Evolutionary conservation across 1,284 basidiomycete genomes (phyloP).

Genomic region (Meira nashicola): DNA sequence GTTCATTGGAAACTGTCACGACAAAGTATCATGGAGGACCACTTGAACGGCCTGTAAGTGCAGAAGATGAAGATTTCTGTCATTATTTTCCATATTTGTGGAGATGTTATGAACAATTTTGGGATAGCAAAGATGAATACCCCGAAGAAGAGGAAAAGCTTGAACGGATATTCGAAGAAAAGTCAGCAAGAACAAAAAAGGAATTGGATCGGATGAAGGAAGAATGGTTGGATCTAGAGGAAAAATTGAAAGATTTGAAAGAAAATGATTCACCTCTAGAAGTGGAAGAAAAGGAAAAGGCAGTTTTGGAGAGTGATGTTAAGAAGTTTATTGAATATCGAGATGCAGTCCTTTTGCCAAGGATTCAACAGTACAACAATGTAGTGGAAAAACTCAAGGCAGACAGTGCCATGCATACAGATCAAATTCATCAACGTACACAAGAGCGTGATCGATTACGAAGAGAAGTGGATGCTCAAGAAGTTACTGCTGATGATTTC

Average conservation of each 20-base stretch:
- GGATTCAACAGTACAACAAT: constrained; percentile 33
- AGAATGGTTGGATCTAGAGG: constrained; percentile 29
- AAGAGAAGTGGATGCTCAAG: constrained; percentile 37
- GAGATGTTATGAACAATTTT: constrained; percentile 51
- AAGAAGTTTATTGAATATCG: constrained; percentile 46
- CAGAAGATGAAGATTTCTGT: constrained; percentile 37
- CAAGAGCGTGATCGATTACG: constrained; percentile 18
- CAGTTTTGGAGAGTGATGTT: constrained; percentile 41
- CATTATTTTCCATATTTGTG: constrained; percentile 50
- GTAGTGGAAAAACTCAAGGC: constrained; percentile 43
- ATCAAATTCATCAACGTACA: constrained; percentile 1
- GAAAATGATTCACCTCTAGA: constrained; percentile 33
- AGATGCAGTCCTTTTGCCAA: constrained; percentile 16
- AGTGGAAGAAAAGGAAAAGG: constrained; percentile 34
- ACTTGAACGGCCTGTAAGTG: constrained; percentile 23
- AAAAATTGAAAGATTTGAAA: constrained; percentile 27
- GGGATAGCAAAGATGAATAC: constrained; percentile 49
- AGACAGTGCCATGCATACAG: constrained; percentile 25
- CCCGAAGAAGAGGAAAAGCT: constrained; percentile 47
- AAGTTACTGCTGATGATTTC: constrained; percentile 46
- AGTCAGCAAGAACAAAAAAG: constrained; percentile 19
- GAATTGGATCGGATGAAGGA: constrained; percentile 31
- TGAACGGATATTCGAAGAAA: constrained; percentile 31
- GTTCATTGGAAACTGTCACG: constrained; percentile 10
- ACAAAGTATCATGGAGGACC: constrained; percentile 29